phyloP scores from a whole-genome alignment of 164 flowering plant species.

The Hamamelis virginiana region DNA sequence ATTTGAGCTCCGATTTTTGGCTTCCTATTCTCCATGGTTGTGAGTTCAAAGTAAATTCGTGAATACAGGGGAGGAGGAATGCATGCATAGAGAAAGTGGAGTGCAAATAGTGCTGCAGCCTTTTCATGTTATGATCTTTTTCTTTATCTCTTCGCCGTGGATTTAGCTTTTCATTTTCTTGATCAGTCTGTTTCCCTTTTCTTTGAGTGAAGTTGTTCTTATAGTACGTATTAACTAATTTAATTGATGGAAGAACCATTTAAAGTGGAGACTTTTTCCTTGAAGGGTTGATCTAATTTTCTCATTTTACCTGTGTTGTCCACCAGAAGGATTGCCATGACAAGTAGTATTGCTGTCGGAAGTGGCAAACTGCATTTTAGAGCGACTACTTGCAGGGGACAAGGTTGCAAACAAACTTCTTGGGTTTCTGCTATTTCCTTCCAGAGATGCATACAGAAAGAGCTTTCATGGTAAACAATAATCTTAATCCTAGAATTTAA shows the following conservation, averaged over 20 bases:
- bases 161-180: too few relatives aligned
- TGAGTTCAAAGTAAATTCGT: not conserved
- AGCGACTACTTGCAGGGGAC: slow-evolving; percentile 25
- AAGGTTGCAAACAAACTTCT: slow-evolving; percentile 35
- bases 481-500: not conserved
- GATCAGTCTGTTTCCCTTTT: not conserved
- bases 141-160: too few relatives aligned
- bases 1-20: not conserved
- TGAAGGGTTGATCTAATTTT: too few relatives aligned
- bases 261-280: too few relatives aligned
- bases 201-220: not conserved
- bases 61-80: not conserved
- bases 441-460: slow-evolving; percentile 36
- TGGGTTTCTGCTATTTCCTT: slow-evolving; percentile 36
- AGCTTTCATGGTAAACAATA: slow-evolving; percentile 43
- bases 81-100: not conserved
- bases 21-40: not conserved
- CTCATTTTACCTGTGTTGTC: not conserved
- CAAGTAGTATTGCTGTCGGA: slow-evolving; percentile 51
- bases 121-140: too few relatives aligned
- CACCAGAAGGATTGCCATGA: slow-evolving; percentile 35
- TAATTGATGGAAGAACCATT: not conserved
- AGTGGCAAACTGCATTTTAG: slow-evolving; percentile 35
- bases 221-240: not conserved
- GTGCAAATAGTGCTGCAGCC: too few relatives aligned